Percentiles rank a stretch among this genome's conserved stretches.
These are phyloP conservation scores for Auricularia cornea DNA, from an alignment of 768 basidiomycete genomes.

Conservation along the genomic window DNA sequence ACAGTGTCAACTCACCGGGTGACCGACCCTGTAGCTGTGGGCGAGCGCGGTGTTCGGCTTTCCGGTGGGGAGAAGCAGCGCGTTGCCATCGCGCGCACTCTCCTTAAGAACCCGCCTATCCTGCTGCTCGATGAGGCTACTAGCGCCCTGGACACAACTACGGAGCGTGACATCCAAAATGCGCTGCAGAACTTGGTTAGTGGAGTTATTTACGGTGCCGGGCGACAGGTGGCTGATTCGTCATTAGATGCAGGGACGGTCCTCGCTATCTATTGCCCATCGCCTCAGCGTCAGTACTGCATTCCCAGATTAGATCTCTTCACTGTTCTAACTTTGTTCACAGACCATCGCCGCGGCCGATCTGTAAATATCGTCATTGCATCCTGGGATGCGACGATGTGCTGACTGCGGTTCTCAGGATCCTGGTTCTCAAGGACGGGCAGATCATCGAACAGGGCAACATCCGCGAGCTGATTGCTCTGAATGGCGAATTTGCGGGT, in stretches of 20 bases:
- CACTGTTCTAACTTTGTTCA: conserved; percentile 9
- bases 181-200: conserved; percentile 69
- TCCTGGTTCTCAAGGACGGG: conserved; percentile 87
- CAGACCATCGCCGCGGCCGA: conserved; percentile 50
- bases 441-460: conserved; percentile 75
- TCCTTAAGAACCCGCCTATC: conserved; percentile 79
- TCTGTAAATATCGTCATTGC: conserved; percentile 25
- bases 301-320: neutral
- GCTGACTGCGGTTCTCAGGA: conserved; percentile 52
- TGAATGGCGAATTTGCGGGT: conserved; percentile 59
- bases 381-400: conserved; percentile 34
- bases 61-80: conserved; percentile 88
- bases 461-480: conserved; percentile 68
- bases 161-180: conserved; percentile 84
- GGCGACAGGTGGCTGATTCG: conserved; percentile 1
- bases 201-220: neutral
- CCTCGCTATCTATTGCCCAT: conserved; percentile 73
- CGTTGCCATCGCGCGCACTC: conserved; percentile 78
- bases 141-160: conserved; percentile 81
- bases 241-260: conserved; percentile 43
- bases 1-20: neutral
- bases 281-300: conserved; percentile 57
- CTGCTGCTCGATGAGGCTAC: conserved; percentile 51
- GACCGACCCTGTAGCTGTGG: conserved; percentile 33
- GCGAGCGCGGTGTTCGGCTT: conserved; percentile 80